Base-by-base conservation (phyloP, 2,329 filamentous ascomycete genomes). In the Penicillium sclerotiorum region DNA sequence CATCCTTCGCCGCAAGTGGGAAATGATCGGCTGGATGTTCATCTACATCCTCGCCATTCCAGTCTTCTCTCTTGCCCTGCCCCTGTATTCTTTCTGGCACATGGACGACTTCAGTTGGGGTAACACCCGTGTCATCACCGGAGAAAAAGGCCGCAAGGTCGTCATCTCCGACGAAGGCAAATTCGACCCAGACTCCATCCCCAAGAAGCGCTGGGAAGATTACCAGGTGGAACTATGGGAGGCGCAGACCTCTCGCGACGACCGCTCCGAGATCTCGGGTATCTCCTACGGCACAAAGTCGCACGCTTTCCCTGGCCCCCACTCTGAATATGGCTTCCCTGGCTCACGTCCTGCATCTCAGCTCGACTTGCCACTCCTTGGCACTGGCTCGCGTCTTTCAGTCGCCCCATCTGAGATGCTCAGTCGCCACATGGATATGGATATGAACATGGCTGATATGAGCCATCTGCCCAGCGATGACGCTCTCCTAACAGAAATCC, bases 21-120 rank as follows among this genome's bases (percentile, higher is more conserved):
- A 99, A 71, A 97, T 97, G 93, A 88, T 99, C 61, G 94, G 93
- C 28, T 99, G 94, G 94, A 96, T 99, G 91, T 80, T 99, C 60
- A 85, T 99, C 56, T 99, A 99, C 73, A 83, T 99, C 52, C 56
- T 94, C 23, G 93, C 94, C 47, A 88, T 95, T 54, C 93, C 93
- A 1, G 83, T 99, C 57, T 99, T 96, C 80, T 87, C 89, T 36
- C 90, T 95, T 56, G 91, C 83, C 50, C 81, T 99, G 37, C 94
- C 94, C 1, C 77, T 99, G 22, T 97, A 97, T 72, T 82, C 93
- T 42, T 99, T 99, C 82, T 99, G 94, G 94, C 84, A 96, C 76
- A 97, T 97, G 94, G 94, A 99, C 72, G 94, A 99, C 75, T 99
- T 99, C 83, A 89, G 88, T 64, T 99, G 94, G 94, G 94, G 94